These are phyloP conservation scores for Trichoderma gracile DNA, from an alignment of 2,329 filamentous ascomycete species.

Conservation along the genomic window DNA sequence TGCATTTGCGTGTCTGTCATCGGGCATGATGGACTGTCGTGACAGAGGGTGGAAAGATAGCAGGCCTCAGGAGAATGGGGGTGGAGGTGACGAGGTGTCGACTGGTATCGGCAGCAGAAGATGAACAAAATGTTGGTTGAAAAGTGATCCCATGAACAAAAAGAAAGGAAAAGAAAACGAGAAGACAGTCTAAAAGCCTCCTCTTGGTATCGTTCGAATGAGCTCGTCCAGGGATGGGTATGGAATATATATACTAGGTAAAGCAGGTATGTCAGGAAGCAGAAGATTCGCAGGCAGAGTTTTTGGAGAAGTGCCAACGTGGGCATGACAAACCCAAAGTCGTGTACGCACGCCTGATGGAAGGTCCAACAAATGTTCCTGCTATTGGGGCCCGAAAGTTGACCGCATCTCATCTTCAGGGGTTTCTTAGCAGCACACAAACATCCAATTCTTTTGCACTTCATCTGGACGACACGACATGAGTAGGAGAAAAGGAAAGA, in stretches of 20 bases:
- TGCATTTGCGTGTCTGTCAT: conserved; percentile 15
- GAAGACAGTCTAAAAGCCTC: background rate
- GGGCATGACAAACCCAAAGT: too few species aligned
- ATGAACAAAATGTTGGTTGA: background rate
- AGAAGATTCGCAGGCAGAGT: background rate
- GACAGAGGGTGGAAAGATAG: background rate
- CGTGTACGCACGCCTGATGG: background rate
- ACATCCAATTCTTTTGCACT: background rate
- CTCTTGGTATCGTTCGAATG: background rate
- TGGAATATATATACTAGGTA: background rate
- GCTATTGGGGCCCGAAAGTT: background rate
- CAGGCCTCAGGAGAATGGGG: background rate
- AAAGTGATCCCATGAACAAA: background rate
- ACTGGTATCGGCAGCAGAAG: background rate
- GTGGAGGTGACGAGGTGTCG: background rate
- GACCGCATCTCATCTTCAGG: background rate
- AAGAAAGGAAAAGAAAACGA: background rate
- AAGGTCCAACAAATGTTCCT: background rate
- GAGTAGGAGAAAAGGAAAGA: background rate
- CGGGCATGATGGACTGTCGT: conserved; percentile 29
- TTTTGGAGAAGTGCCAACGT: background rate
- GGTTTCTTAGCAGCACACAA: background rate
- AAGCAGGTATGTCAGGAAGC: background rate
- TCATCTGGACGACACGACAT: background rate
- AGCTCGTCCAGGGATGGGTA: too few species aligned